Conservation (phyloP, 371 early-diverging fungal species). For the Mucor piriformis region DNA sequence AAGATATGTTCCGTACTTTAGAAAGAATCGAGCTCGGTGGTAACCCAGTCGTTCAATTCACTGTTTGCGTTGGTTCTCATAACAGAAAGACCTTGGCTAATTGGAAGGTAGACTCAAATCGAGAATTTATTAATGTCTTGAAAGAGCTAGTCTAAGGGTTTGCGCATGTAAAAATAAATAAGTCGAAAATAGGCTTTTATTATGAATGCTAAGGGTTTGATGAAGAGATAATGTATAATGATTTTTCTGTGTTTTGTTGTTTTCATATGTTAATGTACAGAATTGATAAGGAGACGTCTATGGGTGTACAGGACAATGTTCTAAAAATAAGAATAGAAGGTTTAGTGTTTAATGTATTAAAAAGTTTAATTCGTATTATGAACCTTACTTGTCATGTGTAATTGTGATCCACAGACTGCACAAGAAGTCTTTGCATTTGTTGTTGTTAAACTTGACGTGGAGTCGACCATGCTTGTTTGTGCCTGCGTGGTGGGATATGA, state of each 20-base stretch:
- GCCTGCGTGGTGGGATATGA: background rate
- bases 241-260: too few relatives aligned
- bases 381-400: slow-evolving; percentile 41
- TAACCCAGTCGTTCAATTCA: slow-evolving; percentile 45
- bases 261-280: too few relatives aligned
- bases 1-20: slow-evolving; percentile 89
- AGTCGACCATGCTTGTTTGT: background rate
- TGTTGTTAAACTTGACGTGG: background rate
- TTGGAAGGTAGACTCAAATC: slow-evolving; percentile 70
- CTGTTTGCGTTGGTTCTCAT: slow-evolving; percentile 69
- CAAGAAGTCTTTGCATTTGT: slow-evolving; percentile 14
- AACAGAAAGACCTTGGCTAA: slow-evolving; percentile 78
- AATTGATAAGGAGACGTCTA: background rate
- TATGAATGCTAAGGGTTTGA: background rate
- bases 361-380: background rate
- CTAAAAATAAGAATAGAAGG: slow-evolving; percentile 14
- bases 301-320: slow-evolving; percentile 44
- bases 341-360: background rate
- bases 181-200: background rate
- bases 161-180: background rate
- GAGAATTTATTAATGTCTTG: slow-evolving; percentile 28
- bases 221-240: too few relatives aligned
- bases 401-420: slow-evolving; percentile 40
- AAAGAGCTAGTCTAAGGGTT: background rate
- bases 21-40: slow-evolving; percentile 29